These are phyloP conservation scores for Saksenaea vasiformis DNA, from an alignment of 371 early-diverging fungal genomes.

Conservation along the genomic window DNA sequence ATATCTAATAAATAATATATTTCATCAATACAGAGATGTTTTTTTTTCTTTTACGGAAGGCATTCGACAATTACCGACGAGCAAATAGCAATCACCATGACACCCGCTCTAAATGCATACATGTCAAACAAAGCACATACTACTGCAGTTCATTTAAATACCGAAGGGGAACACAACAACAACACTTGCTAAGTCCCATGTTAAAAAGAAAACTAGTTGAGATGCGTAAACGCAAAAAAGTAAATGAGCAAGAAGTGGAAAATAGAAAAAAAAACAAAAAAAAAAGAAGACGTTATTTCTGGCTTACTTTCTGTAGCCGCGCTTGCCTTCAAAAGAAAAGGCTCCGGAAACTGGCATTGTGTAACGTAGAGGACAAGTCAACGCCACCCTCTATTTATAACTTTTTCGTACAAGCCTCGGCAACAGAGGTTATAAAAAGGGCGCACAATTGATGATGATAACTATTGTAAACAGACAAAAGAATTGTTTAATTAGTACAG, in stretches of 20 bases:
- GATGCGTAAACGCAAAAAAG: not conserved
- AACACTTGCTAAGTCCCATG: constrained; percentile 13
- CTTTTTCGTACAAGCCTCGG: not conserved
- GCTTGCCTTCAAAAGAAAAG: not conserved
- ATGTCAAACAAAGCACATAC: not conserved
- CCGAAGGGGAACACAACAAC: constrained; percentile 22
- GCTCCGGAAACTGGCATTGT: constrained; percentile 7
- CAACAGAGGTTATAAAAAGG: not conserved
- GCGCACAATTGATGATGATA: not conserved
- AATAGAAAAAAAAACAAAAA: not conserved
- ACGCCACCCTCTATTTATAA: constrained; percentile 5
- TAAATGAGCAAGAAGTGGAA: not conserved
- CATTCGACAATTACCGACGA: constrained; percentile 11
- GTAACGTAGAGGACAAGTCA: not conserved
- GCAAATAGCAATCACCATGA: constrained; percentile 15
- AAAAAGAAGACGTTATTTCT: not conserved
- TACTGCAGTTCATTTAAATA: not conserved
- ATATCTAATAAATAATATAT: not conserved
- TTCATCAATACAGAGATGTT: not conserved
- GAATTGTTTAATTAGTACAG: no score
- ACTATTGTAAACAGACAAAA: not conserved
- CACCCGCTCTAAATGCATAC: constrained; percentile 7
- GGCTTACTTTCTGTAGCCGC: not conserved
- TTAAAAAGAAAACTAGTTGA: not conserved
- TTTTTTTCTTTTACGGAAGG: not conserved